A percentile compares a stretch with the other conserved stretches of the same genome.
Evolutionary conservation across 1,284 basidiomycete species (phyloP).

Genomic region (Microbotryum violaceum): DNA sequence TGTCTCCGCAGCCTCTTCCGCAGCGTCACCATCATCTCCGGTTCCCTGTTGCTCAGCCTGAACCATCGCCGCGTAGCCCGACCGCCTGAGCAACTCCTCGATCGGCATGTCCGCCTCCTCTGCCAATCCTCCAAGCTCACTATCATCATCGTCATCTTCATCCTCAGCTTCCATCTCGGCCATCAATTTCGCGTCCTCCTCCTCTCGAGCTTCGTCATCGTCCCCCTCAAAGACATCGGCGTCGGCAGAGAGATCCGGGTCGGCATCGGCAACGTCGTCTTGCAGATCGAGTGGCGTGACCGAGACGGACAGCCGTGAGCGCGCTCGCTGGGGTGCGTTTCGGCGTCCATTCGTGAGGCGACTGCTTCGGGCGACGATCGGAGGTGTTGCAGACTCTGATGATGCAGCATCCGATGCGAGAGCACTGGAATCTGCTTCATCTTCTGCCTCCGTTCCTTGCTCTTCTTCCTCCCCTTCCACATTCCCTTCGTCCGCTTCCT

Average conservation of each 20-base stretch:
- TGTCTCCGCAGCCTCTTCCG: slow-evolving; percentile 23
- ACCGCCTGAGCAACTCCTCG: slow-evolving; percentile 22
- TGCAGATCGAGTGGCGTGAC: slow-evolving; percentile 18
- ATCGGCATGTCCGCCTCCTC: slow-evolving; percentile 30
- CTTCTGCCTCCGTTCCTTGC: slow-evolving; percentile 1
- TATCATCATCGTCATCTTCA: slow-evolving; percentile 33
- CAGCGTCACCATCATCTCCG: slow-evolving; percentile 15
- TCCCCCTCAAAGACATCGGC: slow-evolving; percentile 5
- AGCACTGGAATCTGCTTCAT: not conserved
- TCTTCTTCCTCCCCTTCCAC: slow-evolving; percentile 6
- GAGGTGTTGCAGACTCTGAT: not conserved
- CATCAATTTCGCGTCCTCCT: slow-evolving; percentile 19
- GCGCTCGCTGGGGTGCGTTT: not conserved
- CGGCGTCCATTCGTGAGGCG: not conserved
- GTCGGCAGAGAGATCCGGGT: slow-evolving; percentile 1
- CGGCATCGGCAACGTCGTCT: no score
- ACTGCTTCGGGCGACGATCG: not conserved
- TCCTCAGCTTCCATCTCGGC: slow-evolving; percentile 30
- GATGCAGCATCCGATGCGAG: not conserved
- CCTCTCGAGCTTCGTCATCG: slow-evolving; percentile 10
- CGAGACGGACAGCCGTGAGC: slow-evolving; percentile 23
- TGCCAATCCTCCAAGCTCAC: slow-evolving; percentile 32
- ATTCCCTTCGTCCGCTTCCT: slow-evolving; percentile 15
- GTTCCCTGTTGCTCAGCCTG: slow-evolving; percentile 9
- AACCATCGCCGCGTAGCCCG: slow-evolving; percentile 26